Conservation (phyloP, 164 flowering plant species). For the Sedum album region DNA sequence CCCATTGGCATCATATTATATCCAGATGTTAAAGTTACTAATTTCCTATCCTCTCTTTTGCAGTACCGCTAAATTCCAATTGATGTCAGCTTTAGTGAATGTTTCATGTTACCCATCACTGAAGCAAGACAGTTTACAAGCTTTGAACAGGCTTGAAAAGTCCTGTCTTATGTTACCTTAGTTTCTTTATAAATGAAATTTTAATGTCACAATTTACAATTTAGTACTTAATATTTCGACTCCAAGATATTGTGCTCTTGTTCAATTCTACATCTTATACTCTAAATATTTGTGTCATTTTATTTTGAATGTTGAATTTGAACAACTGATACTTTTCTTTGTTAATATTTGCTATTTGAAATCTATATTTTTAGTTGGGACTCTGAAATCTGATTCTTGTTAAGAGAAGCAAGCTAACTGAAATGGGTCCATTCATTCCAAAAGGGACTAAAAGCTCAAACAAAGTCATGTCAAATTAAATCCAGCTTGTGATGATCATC, state of each 20-base stretch:
- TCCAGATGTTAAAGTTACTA: neutral
- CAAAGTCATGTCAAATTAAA: neutral
- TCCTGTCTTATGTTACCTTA: neutral
- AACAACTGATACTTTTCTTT: neutral
- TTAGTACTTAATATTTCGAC: neutral
- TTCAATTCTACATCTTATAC: neutral
- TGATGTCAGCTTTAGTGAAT: neutral
- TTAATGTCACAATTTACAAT: neutral
- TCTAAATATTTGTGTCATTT: neutral
- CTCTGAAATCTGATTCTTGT: neutral
- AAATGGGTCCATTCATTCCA: neutral
- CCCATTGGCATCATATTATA: neutral
- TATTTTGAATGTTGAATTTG: neutral
- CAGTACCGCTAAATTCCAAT: slow-evolving; percentile 22
- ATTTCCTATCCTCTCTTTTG: neutral
- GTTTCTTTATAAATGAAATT: neutral
- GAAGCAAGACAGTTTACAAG: neutral
- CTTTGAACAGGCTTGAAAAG: neutral
- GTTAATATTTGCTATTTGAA: neutral
- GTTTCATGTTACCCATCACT: neutral
- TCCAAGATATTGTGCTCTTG: neutral
- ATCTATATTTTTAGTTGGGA: neutral
- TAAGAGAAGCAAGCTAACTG: neutral
- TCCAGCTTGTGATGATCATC: neutral
- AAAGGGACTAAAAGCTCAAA: neutral